Percentiles rank a stretch among this genome's conserved stretches.
phyloP scores from a whole-genome alignment of 75 land plant genomes.

The Sequoia sempervirens region DNA sequence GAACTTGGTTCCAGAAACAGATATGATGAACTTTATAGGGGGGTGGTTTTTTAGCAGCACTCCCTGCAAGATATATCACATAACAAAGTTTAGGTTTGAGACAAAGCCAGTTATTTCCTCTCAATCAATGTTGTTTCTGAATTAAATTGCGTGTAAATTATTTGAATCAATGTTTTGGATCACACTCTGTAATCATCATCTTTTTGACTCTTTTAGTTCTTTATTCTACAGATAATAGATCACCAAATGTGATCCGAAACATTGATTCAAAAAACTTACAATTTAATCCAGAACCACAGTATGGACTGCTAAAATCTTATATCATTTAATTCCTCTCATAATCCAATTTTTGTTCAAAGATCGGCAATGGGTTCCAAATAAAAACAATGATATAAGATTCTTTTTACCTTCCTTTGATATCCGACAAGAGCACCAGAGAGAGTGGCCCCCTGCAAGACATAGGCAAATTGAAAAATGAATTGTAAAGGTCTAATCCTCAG shows the following conservation, averaged over 20 bases:
- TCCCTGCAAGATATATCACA: slow-evolving; percentile 34
- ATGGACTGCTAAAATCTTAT: no score
- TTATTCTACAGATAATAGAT: no score
- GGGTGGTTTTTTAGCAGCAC: slow-evolving; percentile 68
- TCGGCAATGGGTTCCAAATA: neutral
- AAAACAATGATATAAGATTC: neutral
- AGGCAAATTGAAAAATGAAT: neutral
- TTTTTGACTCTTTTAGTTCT: no score
- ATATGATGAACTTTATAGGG: slow-evolving; percentile 57
- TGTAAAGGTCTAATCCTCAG: neutral
- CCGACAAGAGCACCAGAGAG: slow-evolving; percentile 66
- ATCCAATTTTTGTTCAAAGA: neutral
- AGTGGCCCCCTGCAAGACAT: slow-evolving; percentile 59
- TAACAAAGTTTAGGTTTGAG: neutral
- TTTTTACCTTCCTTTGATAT: slow-evolving; percentile 68
- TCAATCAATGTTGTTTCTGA: no score
- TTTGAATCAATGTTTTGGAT: no score
- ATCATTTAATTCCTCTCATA: neutral
- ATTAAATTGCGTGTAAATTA: no score
- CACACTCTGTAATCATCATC: no score
- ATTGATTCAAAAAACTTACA: no score
- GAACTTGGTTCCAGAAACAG: slow-evolving; percentile 70
- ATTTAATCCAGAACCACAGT: no score
- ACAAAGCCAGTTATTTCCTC: neutral
- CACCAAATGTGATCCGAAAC: no score